A percentile compares a stretch with the other conserved stretches of the same genome.
phyloP scores from a whole-genome alignment of 306 rosid species.

The Glycyrrhiza uralensis region DNA sequence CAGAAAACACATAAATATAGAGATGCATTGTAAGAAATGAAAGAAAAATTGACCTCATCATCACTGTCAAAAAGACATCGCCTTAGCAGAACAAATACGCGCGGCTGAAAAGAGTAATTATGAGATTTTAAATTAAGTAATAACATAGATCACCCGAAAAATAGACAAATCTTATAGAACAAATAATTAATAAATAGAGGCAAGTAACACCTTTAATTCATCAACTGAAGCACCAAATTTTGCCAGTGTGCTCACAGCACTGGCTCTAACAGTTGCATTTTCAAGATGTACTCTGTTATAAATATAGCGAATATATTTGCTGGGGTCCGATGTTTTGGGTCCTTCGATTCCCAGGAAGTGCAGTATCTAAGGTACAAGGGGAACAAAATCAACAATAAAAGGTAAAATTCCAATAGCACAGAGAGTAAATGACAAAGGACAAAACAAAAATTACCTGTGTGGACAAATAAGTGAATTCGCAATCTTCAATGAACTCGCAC shows the following conservation, averaged over 20 bases:
- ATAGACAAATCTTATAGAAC: conserved; percentile 1
- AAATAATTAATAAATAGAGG: conserved; percentile 10
- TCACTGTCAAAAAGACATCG: conserved; percentile 95
- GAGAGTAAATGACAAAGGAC: conserved; percentile 8
- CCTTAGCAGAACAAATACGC: conserved; percentile 71
- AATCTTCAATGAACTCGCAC: conserved; percentile 97
- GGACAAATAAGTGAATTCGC: conserved; percentile 96
- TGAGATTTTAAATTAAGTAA: conserved; percentile 18
- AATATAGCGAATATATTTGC: conserved; percentile 92
- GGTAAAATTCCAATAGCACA: conserved; percentile 2
- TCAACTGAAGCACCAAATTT: conserved; percentile 95
- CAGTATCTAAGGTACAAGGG: conserved; percentile 56
- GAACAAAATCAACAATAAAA: conserved; percentile 14
- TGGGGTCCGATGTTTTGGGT: conserved; percentile 95
- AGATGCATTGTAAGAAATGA: conserved; percentile 11
- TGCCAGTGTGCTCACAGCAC: conserved; percentile 98
- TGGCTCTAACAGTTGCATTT: conserved; percentile 94
- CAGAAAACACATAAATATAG: conserved; percentile 14
- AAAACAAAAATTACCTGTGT: conserved; percentile 69
- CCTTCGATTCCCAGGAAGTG: conserved; percentile 98
- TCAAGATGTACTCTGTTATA: conserved; percentile 98
- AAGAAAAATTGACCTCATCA: conserved; percentile 70
- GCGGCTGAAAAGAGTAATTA: conserved; percentile 67
- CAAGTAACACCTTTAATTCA: conserved; percentile 59
- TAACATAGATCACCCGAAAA: conserved; percentile 11